Percentiles rank a stretch among this genome's conserved stretches.
Conservation (phyloP, 2,329 filamentous ascomycete species). For the Didymella lethalis region DNA sequence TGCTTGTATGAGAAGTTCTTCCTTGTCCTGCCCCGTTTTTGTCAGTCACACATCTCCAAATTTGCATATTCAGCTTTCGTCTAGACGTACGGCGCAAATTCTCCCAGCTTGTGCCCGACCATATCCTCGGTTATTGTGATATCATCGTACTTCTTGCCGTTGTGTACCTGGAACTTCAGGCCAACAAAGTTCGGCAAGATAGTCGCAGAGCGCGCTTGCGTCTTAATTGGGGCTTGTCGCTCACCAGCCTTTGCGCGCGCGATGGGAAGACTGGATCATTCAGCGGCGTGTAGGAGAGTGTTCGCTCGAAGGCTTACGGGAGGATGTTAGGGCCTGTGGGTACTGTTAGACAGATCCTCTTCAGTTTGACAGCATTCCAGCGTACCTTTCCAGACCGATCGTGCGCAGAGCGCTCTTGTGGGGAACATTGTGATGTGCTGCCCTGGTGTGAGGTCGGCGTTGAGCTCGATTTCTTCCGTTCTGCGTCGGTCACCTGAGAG, state of each 20-base stretch:
- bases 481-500: slow-evolving; percentile 37
- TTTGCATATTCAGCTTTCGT: background rate
- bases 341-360: slow-evolving; percentile 2
- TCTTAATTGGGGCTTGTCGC: slow-evolving; percentile 76
- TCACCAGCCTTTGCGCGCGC: slow-evolving; percentile 67
- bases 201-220: slow-evolving; percentile 85
- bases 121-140: slow-evolving; percentile 90
- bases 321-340: slow-evolving; percentile 71
- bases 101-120: slow-evolving; percentile 94
- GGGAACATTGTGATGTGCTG: slow-evolving; percentile 66
- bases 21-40: slow-evolving; percentile 62
- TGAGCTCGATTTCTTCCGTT: slow-evolving; percentile 28
- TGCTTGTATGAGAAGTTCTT: slow-evolving; percentile 73
- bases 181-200: slow-evolving; percentile 94
- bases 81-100: slow-evolving; percentile 79
- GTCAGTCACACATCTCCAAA: slow-evolving; percentile 18
- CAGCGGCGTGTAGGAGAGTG: slow-evolving; percentile 22
- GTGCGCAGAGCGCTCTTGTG: slow-evolving; percentile 68
- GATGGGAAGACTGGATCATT: slow-evolving; percentile 66
- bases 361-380: background rate
- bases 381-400: slow-evolving; percentile 89
- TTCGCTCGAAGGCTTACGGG: slow-evolving; percentile 61
- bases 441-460: slow-evolving; percentile 41
- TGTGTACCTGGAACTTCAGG: slow-evolving; percentile 87
- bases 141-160: slow-evolving; percentile 86